phyloP scores from a whole-genome alignment of 352 stramenopile species.

The Phytophthora litchii region DNA sequence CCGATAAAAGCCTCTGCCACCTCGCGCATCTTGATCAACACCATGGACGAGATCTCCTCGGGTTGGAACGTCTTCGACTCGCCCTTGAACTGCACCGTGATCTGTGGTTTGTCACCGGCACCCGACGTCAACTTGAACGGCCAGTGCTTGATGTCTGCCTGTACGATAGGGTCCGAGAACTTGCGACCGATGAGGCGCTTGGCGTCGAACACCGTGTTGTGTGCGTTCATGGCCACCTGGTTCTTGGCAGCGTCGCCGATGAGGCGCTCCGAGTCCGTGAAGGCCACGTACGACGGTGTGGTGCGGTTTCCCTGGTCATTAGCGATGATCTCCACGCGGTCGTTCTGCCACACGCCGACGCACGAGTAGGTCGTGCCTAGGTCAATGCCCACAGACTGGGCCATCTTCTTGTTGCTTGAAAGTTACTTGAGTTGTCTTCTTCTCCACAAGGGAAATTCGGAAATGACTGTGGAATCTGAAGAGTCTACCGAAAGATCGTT shows the following conservation, averaged over 20 bases:
- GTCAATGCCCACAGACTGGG: conserved; percentile 77
- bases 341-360: conserved; percentile 94
- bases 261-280: conserved; percentile 93
- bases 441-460: conserved; percentile 32
- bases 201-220: conserved; percentile 96
- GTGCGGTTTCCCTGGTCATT: conserved; percentile 96
- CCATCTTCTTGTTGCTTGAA: conserved; percentile 16
- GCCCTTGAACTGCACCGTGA: conserved; percentile 77
- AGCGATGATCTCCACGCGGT: conserved; percentile 95
- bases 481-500: conserved; percentile 14
- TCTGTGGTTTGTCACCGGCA: conserved; percentile 68
- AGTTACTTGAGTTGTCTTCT: background rate
- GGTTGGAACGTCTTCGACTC: conserved; percentile 72
- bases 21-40: conserved; percentile 78
- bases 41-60: conserved; percentile 83
- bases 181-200: conserved; percentile 97
- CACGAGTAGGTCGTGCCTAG: conserved; percentile 94
- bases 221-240: conserved; percentile 93
- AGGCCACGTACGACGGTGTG: conserved; percentile 96
- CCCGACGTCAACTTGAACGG: conserved; percentile 71
- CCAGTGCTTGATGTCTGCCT: conserved; percentile 77
- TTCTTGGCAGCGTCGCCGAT: conserved; percentile 95
- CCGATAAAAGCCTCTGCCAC: conserved; percentile 72
- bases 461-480: conserved; percentile 13
- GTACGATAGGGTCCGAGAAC: conserved; percentile 90